Evolutionary conservation across 345 rosid genomes (phyloP).

Genomic region (Populus deltoides): DNA sequence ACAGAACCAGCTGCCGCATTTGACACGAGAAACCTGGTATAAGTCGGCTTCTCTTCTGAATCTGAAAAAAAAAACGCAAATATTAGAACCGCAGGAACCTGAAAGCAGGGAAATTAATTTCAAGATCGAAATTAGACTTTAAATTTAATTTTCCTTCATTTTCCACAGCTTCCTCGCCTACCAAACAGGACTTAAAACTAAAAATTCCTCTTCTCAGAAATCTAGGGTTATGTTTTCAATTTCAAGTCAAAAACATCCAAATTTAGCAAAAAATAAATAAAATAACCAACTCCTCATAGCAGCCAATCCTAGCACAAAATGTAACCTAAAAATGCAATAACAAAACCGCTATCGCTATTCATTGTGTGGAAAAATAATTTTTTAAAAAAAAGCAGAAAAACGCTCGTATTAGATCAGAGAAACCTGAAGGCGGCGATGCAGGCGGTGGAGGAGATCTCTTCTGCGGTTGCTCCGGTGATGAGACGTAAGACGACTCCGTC

Average conservation of each 20-base stretch:
- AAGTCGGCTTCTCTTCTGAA: conserved; percentile 70
- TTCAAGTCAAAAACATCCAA: background rate
- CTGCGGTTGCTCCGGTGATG: conserved; percentile 68
- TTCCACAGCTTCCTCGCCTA: background rate
- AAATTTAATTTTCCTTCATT: background rate
- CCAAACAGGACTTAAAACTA: background rate
- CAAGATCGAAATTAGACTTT: background rate
- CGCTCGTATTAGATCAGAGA: conserved; percentile 37
- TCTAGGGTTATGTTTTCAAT: conserved; percentile 16
- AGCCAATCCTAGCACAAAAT: background rate
- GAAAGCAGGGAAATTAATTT: background rate
- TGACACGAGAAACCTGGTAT: conserved; percentile 84
- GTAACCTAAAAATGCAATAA: background rate
- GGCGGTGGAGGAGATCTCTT: conserved; percentile 69
- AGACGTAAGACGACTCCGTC: conserved; percentile 75
- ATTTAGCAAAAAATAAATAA: background rate
- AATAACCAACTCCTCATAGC: background rate
- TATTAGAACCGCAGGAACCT: background rate
- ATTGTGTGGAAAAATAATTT: background rate
- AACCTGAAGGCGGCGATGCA: conserved; percentile 70
- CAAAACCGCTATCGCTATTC: background rate
- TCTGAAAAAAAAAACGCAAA: conserved; percentile 34
- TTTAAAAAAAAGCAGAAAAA: conserved; percentile 5
- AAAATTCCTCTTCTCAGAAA: background rate
- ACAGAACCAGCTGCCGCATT: conserved; percentile 99